These are phyloP conservation scores for Evernia prunastri DNA, from an alignment of 495 filamentous ascomycete genomes.

Conservation along the genomic window DNA sequence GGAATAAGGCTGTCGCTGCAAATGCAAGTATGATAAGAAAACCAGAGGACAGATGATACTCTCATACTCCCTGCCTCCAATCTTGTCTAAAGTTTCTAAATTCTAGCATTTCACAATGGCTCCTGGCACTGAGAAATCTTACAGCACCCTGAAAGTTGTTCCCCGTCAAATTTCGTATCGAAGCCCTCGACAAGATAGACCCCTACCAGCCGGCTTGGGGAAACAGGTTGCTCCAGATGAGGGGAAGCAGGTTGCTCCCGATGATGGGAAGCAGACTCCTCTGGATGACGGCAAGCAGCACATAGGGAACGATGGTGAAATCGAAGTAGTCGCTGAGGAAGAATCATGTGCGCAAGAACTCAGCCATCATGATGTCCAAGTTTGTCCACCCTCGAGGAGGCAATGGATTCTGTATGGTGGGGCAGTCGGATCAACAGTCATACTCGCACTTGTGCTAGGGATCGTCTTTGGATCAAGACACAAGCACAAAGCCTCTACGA, in stretches of 20 bases:
- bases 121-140: not conserved
- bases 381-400: slow-evolving; percentile 7
- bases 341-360: too few relatives aligned
- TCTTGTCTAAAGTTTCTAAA: not conserved
- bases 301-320: too few relatives aligned
- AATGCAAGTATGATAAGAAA: not conserved
- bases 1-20: slow-evolving; percentile 1
- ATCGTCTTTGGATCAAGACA: slow-evolving; percentile 21
- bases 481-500: slow-evolving; percentile 13
- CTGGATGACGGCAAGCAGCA: not conserved
- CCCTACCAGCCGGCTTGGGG: not conserved
- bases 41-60: not conserved
- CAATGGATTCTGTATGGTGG: slow-evolving; percentile 22
- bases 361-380: slow-evolving; percentile 2
- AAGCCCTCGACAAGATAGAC: not conserved
- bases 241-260: slow-evolving; percentile 22
- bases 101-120: not conserved
- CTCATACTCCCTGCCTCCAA: not conserved
- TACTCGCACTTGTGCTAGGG: slow-evolving; percentile 24
- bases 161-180: slow-evolving; percentile 4
- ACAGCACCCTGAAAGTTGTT: slow-evolving; percentile 16
- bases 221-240: slow-evolving; percentile 22
- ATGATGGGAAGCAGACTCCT: too few relatives aligned
- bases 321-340: too few relatives aligned
- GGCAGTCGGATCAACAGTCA: slow-evolving; percentile 17